These are phyloP conservation scores for Eucalyptus cloeziana DNA, from an alignment of 345 rosid genomes.

Conservation along the genomic window DNA sequence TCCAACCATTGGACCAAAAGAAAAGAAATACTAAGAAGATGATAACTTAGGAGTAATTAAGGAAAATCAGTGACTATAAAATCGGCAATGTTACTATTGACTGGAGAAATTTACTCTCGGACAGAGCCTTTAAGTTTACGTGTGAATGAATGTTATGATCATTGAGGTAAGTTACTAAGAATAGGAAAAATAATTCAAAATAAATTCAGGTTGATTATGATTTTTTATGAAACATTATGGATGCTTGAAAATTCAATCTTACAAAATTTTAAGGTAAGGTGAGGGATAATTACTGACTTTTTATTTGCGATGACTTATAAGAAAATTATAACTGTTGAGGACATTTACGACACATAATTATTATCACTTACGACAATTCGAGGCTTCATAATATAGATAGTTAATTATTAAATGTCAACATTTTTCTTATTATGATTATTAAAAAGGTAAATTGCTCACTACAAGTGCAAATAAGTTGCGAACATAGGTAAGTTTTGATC, in stretches of 20 bases:
- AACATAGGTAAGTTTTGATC: background rate
- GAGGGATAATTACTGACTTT: background rate
- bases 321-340: background rate
- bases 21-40: background rate
- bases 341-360: background rate
- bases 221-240: background rate
- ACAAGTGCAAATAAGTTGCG: background rate
- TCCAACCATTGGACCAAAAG: background rate
- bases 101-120: background rate
- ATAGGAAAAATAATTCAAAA: background rate
- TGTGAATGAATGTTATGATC: background rate
- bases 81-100: background rate
- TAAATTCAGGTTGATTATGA: background rate
- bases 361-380: background rate
- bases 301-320: background rate
- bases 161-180: background rate
- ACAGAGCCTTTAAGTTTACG: background rate
- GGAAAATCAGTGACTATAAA: background rate
- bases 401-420: background rate
- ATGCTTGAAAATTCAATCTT: background rate
- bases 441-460: background rate
- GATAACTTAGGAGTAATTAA: background rate
- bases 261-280: background rate
- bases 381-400: background rate
- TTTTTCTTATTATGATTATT: background rate